Evolutionary conservation across 1,139 yeast species (phyloP).

Genomic region (Martiniozyma asiatica): DNA sequence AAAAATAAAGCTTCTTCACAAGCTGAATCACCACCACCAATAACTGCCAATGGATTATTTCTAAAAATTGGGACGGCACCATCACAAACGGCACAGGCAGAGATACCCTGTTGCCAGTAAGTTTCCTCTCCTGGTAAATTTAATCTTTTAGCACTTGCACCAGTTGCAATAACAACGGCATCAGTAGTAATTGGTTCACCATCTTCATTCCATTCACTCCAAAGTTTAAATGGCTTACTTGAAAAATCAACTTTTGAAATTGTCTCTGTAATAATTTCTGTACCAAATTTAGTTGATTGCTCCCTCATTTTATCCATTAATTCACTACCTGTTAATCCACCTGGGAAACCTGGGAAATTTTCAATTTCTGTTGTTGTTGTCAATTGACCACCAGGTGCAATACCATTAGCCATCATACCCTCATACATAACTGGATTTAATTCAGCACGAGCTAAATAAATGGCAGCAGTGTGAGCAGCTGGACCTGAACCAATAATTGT

Average conservation of each 20-base stretch:
- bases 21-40: conserved; percentile 99
- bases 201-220: conserved; percentile 93
- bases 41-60: conserved; percentile 91
- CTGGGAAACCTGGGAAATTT: conserved; percentile 97
- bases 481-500: conserved; percentile 97
- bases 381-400: conserved; percentile 97
- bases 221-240: conserved; percentile 81
- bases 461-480: conserved; percentile 98
- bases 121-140: conserved; percentile 90
- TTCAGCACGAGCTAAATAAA: conserved; percentile 93
- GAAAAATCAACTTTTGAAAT: conserved; percentile 82
- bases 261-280: conserved; percentile 90
- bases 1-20: conserved; percentile 96
- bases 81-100: conserved; percentile 99
- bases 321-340: conserved; percentile 77
- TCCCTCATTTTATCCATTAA: conserved; percentile 90
- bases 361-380: conserved; percentile 97
- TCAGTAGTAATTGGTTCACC: conserved; percentile 84
- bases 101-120: conserved; percentile 98
- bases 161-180: conserved; percentile 87
- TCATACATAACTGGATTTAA: conserved; percentile 87
- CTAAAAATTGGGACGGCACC: conserved; percentile 99
- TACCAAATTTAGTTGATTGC: conserved; percentile 80
- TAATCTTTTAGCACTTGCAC: conserved; percentile 95
- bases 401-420: conserved; percentile 94